These are phyloP conservation scores for Moelleriella libera DNA, from an alignment of 2,329 filamentous ascomycete genomes.

Conservation along the genomic window DNA sequence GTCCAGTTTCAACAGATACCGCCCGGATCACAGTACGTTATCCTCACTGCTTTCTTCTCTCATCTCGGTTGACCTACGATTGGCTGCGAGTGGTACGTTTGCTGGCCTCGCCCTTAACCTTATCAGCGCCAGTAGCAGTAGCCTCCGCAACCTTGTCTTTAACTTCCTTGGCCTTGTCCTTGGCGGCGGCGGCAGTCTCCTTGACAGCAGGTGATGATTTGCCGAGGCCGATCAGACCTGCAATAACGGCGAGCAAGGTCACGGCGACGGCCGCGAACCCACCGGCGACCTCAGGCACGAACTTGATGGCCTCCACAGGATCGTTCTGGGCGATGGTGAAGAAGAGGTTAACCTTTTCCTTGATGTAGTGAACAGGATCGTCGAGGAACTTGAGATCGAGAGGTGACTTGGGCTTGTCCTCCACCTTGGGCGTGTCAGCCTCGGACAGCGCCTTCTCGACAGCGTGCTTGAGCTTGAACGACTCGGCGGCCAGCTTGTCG, in stretches of 20 bases:
- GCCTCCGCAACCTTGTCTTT: constrained; percentile 51
- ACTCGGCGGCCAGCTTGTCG: constrained; percentile 74
- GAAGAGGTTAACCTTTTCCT: constrained; percentile 91
- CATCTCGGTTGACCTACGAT: constrained; percentile 21
- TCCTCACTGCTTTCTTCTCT: neutral
- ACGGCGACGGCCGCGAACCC: constrained; percentile 59
- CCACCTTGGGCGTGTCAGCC: constrained; percentile 62
- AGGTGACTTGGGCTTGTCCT: constrained; percentile 52
- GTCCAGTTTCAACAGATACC: too few relatives aligned
- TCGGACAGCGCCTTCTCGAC: constrained; percentile 71
- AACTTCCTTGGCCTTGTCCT: constrained; percentile 62
- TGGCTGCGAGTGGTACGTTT: constrained; percentile 46
- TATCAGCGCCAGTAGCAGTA: constrained; percentile 48
- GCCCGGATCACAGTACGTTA: neutral
- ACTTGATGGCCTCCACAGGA: constrained; percentile 72
- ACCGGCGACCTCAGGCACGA: constrained; percentile 82
- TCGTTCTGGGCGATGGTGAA: constrained; percentile 67
- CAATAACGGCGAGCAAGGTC: constrained; percentile 55
- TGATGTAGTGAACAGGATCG: constrained; percentile 75
- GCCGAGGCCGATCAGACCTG: constrained; percentile 50
- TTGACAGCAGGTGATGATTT: constrained; percentile 58
- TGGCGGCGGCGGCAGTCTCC: constrained; percentile 48
- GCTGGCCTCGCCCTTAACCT: constrained; percentile 59
- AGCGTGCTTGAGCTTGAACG: constrained; percentile 76
- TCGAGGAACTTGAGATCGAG: constrained; percentile 77